These are phyloP conservation scores for Alnus glutinosa DNA, from an alignment of 306 rosid species.

Conservation along the genomic window DNA sequence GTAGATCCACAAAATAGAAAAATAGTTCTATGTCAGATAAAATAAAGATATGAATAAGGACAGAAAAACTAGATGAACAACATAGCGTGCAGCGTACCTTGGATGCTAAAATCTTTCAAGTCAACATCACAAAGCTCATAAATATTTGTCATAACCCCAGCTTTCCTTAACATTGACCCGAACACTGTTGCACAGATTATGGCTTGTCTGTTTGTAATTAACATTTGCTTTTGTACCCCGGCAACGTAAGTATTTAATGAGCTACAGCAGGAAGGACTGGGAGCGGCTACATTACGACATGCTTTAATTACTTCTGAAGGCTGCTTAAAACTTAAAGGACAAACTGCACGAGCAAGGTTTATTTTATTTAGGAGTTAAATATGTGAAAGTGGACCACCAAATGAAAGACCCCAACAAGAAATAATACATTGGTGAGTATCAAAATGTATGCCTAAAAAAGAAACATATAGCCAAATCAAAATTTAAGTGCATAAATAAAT, in stretches of 20 bases:
- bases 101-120: conserved; percentile 97
- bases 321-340: conserved; percentile 86
- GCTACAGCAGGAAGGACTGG: conserved; percentile 91
- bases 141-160: conserved; percentile 80
- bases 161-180: conserved; percentile 87
- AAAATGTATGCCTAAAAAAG: not conserved
- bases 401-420: not conserved
- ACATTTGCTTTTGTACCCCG: conserved; percentile 86
- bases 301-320: conserved; percentile 77
- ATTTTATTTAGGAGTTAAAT: conserved; percentile 17
- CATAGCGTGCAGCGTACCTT: conserved; percentile 51
- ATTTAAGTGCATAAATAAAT: not conserved
- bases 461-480: not conserved
- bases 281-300: conserved; percentile 84
- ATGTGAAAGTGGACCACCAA: not conserved
- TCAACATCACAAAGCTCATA: conserved; percentile 94
- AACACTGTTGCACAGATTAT: conserved; percentile 89
- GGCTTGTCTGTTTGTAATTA: conserved; percentile 95
- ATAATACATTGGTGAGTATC: not conserved
- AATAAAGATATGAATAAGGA: conserved; percentile 11
- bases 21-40: conserved; percentile 28
- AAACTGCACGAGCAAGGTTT: conserved; percentile 58
- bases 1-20: conserved; percentile 27
- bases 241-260: conserved; percentile 80
- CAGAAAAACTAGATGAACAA: conserved; percentile 5